Evolutionary conservation across 1,139 yeast species (phyloP).

Genomic region (Debaryomyces nepalensis): DNA sequence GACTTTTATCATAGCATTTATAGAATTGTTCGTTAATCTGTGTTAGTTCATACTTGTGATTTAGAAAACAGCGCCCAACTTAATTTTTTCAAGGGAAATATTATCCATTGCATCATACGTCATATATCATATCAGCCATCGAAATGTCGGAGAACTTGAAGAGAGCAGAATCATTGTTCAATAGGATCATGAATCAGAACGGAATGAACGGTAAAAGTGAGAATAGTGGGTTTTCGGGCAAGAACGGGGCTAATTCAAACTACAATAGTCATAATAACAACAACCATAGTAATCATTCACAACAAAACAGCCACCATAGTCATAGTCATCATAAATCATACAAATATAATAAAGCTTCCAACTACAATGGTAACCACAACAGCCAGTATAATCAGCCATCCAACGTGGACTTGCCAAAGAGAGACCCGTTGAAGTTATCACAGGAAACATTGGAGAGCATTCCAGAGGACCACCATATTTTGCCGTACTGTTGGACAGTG

Average conservation of each 20-base stretch:
- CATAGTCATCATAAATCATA: constrained; percentile 17
- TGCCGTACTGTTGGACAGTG: constrained; percentile 55
- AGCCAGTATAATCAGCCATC: constrained; percentile 20
- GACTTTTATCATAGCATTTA: constrained; percentile 6
- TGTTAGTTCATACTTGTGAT: constrained; percentile 6
- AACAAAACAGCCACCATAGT: constrained; percentile 14
- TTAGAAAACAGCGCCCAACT: background rate
- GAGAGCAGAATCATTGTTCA: constrained; percentile 54
- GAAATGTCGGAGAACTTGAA: constrained; percentile 53
- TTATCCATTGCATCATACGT: constrained; percentile 6
- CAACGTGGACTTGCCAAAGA: constrained; percentile 36
- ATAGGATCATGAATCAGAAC: constrained; percentile 52
- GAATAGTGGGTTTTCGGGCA: background rate
- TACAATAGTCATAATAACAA: constrained; percentile 10
- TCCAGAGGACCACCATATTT: constrained; percentile 41
- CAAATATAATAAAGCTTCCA: constrained; percentile 13
- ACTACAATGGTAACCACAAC: constrained; percentile 11
- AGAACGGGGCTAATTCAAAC: background rate
- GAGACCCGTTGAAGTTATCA: constrained; percentile 40
- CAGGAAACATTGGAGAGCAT: constrained; percentile 36
- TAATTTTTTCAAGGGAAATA: background rate
- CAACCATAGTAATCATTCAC: constrained; percentile 12
- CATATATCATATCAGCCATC: constrained; percentile 1
- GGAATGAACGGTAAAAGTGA: constrained; percentile 14
- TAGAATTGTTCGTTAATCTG: constrained; percentile 8